Evolutionary conservation across 106 monocot genomes (phyloP).

Genomic region (Apostasia ramifera): DNA sequence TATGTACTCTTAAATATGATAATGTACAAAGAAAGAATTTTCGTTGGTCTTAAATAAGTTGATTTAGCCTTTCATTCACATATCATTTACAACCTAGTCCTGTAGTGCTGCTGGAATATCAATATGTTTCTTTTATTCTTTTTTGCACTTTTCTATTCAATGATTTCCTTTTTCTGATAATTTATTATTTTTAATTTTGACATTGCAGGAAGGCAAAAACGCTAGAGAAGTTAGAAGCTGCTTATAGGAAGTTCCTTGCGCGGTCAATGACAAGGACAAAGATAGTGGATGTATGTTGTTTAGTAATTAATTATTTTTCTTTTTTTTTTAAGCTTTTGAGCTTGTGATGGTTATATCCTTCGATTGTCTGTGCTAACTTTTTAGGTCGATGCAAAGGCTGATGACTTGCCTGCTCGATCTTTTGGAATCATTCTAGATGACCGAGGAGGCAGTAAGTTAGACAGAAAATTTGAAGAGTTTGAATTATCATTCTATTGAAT

Average conservation of each 20-base stretch:
- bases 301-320: not conserved
- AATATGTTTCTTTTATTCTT: no score
- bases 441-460: constrained; percentile 24
- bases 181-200: not conserved
- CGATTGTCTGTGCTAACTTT: not conserved
- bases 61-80: no score
- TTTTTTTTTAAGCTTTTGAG: not conserved
- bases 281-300: constrained; percentile 32
- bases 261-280: constrained; percentile 39
- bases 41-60: no score
- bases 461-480: no score
- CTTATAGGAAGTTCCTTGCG: constrained; percentile 57
- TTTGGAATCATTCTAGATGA: constrained; percentile 68
- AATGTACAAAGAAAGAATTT: no score
- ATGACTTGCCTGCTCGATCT: constrained; percentile 37
- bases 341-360: not conserved
- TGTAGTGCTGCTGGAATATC: no score
- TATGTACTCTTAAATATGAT: no score
- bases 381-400: constrained; percentile 40
- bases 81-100: no score
- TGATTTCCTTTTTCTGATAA: not conserved
- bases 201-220: constrained; percentile 56
- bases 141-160: no score
- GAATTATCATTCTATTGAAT: no score
- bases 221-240: constrained; percentile 58